Percentiles rank a stretch among this genome's conserved stretches.
phyloP scores from a whole-genome alignment of 2,329 filamentous ascomycete genomes.

The Cercospora sp. region DNA sequence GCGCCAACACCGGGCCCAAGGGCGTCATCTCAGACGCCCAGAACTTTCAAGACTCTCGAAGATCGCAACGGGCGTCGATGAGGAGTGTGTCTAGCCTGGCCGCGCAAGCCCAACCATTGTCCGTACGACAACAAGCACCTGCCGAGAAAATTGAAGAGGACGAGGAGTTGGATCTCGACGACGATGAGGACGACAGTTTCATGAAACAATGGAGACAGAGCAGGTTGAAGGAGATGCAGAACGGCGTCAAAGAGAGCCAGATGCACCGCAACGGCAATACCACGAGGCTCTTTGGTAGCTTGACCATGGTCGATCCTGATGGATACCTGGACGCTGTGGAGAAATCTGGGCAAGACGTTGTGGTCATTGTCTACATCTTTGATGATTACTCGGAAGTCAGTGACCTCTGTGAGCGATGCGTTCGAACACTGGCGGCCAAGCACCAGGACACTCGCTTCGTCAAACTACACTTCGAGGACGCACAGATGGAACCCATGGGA shows the following conservation, averaged over 20 bases:
- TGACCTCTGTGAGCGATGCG: conserved; percentile 72
- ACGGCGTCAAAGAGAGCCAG: conserved; percentile 66
- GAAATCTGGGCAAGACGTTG: conserved; percentile 75
- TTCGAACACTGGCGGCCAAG: conserved; percentile 70
- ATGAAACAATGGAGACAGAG: conserved; percentile 82
- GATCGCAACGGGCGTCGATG: conserved; percentile 35
- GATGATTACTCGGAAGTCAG: conserved; percentile 81
- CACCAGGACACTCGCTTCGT: conserved; percentile 79
- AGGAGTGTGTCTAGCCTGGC: conserved; percentile 27
- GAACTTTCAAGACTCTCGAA: conserved; percentile 58
- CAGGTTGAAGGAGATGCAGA: conserved; percentile 71
- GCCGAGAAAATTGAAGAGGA: conserved; percentile 34
- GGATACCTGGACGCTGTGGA: conserved; percentile 97
- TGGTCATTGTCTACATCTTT: conserved; percentile 91
- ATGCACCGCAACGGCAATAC: conserved; percentile 41
- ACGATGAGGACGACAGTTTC: conserved; percentile 76
- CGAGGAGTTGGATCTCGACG: conserved; percentile 58
- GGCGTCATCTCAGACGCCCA: conserved; percentile 83
- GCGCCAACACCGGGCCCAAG: conserved; percentile 77
- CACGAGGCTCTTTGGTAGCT: conserved; percentile 71
- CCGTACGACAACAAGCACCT: conserved; percentile 18
- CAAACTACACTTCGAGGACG: conserved; percentile 86
- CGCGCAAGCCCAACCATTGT: conserved; percentile 21
- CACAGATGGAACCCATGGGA: conserved; percentile 87
- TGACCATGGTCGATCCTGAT: conserved; percentile 82